Conservation (phyloP, 75 land plant species). For the Picea sitchensis region DNA sequence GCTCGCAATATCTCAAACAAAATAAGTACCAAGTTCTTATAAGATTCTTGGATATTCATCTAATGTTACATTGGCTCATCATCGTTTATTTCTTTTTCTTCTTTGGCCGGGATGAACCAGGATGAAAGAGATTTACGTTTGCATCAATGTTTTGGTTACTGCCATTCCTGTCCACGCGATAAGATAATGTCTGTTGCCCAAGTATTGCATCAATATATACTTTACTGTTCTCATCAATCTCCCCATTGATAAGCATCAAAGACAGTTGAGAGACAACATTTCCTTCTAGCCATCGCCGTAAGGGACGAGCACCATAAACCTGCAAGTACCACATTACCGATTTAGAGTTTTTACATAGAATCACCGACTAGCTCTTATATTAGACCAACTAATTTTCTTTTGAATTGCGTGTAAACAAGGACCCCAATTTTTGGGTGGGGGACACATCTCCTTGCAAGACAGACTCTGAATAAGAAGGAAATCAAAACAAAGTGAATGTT, state of each 20-base stretch:
- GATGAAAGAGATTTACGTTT: conserved; percentile 65
- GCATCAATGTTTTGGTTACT: conserved; percentile 72
- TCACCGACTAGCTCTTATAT: too few relatives aligned
- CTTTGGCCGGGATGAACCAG: conserved; percentile 42
- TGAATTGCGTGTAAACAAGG: neutral
- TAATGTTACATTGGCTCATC: conserved; percentile 61
- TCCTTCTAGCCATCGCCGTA: conserved; percentile 93
- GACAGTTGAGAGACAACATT: conserved; percentile 91
- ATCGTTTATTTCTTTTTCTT: conserved; percentile 67
- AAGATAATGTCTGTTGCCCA: conserved; percentile 39
- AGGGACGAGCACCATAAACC: conserved; percentile 96
- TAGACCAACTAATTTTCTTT: too few relatives aligned
- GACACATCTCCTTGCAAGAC: too few relatives aligned
- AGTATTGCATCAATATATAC: conserved; percentile 75
- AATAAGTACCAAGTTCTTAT: too few relatives aligned
- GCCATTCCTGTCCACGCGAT: conserved; percentile 63
- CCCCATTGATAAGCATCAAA: conserved; percentile 75
- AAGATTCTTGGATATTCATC: neutral
- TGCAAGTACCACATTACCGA: conserved; percentile 10
- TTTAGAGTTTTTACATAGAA: neutral
- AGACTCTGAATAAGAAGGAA: too few relatives aligned
- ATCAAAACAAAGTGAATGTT: neutral
- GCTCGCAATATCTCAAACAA: too few relatives aligned
- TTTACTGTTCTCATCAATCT: conserved; percentile 92
- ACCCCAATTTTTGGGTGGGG: too few relatives aligned